Conservation (phyloP, 495 filamentous ascomycete genomes). For the Annulohypoxylon moriforme region DNA sequence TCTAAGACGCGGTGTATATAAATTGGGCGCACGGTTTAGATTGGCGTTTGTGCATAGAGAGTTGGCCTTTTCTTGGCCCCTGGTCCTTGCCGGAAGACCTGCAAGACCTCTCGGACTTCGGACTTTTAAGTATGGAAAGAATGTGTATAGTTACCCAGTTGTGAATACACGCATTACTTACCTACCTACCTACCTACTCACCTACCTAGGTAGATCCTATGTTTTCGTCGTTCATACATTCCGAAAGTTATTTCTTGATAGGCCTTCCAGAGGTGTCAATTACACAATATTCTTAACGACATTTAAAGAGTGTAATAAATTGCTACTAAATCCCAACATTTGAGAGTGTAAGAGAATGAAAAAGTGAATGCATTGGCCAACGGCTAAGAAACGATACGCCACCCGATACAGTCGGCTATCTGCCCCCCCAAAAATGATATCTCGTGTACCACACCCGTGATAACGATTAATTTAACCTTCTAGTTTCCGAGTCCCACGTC, state of each 20-base stretch:
- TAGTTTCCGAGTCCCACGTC: too few relatives aligned
- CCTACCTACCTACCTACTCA: neutral
- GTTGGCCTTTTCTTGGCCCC: too few relatives aligned
- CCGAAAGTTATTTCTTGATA: too few relatives aligned
- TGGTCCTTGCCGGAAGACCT: conserved; percentile 5
- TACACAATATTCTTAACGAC: too few relatives aligned
- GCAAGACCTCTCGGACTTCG: neutral
- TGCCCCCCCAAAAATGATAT: too few relatives aligned
- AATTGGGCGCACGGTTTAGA: conserved; percentile 15
- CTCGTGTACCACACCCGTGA: too few relatives aligned
- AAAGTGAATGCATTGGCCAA: neutral
- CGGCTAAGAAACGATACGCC: neutral
- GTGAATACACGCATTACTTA: neutral
- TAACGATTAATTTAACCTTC: neutral
- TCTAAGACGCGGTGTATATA: conserved; percentile 2
- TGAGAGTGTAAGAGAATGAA: neutral
- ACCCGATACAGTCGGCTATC: neutral
- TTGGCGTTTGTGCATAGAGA: conserved; percentile 23
- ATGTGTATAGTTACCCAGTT: conserved; percentile 14
- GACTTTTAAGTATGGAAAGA: neutral
- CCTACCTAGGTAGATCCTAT: too few relatives aligned
- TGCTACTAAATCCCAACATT: too few relatives aligned
- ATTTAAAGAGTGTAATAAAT: too few relatives aligned
- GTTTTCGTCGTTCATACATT: too few relatives aligned
- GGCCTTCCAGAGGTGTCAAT: too few relatives aligned